Evolutionary conservation across 208 protist species (phyloP).

Genomic region (Leishmania arabica): DNA sequence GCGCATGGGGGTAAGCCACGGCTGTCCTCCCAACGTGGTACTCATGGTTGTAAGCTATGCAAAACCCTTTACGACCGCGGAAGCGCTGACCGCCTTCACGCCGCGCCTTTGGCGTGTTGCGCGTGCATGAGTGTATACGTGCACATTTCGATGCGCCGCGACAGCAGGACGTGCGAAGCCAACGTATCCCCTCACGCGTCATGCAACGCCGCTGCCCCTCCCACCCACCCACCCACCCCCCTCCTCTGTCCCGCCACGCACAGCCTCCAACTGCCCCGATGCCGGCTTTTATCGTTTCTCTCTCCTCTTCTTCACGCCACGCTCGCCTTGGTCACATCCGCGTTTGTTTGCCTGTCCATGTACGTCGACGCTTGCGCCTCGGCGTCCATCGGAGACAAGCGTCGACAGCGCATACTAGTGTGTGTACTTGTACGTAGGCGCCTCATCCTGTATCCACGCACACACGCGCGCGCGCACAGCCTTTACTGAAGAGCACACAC

Average conservation of each 20-base stretch:
- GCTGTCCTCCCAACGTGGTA: background rate
- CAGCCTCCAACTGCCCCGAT: background rate
- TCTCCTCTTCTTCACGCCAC: background rate
- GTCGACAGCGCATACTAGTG: background rate
- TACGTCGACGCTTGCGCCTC: background rate
- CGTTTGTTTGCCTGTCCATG: background rate
- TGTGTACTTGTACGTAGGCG: background rate
- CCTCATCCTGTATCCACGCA: background rate
- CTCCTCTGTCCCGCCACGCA: background rate
- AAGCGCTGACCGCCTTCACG: background rate
- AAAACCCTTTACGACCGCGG: background rate
- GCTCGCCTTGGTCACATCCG: background rate
- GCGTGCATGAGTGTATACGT: background rate
- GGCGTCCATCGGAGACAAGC: background rate
- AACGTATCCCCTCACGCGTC: background rate
- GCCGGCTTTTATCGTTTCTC: background rate
- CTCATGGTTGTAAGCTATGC: background rate
- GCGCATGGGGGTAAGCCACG: background rate
- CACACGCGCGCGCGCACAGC: background rate
- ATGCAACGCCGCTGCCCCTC: background rate
- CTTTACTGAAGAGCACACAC: background rate
- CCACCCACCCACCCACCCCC: background rate
- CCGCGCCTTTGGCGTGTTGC: background rate
- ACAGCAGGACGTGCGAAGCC: background rate
- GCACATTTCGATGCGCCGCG: background rate